Percentiles rank a stretch among this genome's conserved stretches.
Evolutionary conservation across 495 filamentous ascomycete genomes (phyloP).

Genomic region (Durotheca rogersii): DNA sequence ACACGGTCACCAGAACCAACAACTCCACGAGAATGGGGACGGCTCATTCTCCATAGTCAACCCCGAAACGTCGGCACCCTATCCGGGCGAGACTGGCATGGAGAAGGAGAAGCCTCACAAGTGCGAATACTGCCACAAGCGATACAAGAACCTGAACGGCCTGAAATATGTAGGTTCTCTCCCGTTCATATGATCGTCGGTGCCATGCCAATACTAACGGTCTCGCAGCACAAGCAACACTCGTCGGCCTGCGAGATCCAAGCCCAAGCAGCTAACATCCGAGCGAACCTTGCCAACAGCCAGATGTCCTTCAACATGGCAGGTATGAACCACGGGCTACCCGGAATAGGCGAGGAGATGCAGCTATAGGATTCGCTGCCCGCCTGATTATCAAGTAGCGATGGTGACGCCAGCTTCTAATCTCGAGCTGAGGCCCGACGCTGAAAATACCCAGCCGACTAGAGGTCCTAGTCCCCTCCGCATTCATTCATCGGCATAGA

Average conservation of each 20-base stretch:
- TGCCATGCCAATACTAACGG: conserved; percentile 29
- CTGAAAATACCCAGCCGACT: background rate
- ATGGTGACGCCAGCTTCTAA: conserved; percentile 3
- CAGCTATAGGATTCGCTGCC: conserved; percentile 35
- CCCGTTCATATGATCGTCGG: too few relatives aligned
- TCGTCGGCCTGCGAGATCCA: conserved; percentile 68
- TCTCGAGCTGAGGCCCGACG: conserved; percentile 8
- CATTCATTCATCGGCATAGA: conserved; percentile 35
- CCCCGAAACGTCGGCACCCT: conserved; percentile 88
- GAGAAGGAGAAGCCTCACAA: conserved; percentile 99
- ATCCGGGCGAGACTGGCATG: conserved; percentile 96
- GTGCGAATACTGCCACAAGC: conserved; percentile 94
- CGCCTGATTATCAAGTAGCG: background rate
- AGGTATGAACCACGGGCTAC: conserved; percentile 36
- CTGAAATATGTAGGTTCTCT: conserved; percentile 70
- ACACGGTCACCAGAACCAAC: conserved; percentile 94
- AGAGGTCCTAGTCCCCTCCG: conserved; percentile 3
- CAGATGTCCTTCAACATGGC: conserved; percentile 36
- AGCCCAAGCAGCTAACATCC: conserved; percentile 42
- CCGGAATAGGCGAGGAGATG: conserved; percentile 52
- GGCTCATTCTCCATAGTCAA: conserved; percentile 98
- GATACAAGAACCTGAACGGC: conserved; percentile 98
- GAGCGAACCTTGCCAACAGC: conserved; percentile 37
- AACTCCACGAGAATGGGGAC: conserved; percentile 90
- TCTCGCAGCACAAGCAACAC: conserved; percentile 69